Base-by-base conservation (phyloP, 805 yeast genomes). In the Wickerhamiella alocasiicola region DNA sequence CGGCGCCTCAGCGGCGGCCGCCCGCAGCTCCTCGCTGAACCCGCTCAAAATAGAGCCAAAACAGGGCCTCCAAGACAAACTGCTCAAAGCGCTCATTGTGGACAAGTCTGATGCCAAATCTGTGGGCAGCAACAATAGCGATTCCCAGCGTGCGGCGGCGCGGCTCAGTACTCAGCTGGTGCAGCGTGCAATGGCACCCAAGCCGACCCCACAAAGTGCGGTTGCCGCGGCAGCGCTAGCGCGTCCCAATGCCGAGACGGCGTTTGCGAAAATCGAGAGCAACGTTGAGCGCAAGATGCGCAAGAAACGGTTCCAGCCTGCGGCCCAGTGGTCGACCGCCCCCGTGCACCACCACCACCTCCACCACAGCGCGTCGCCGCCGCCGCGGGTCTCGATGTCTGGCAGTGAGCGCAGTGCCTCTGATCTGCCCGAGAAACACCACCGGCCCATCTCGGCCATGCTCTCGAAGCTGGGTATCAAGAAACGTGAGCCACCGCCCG, bases 321-420 rank as follows among this genome's bases (percentile, higher is more conserved):
- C 48, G 9, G 49, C 51, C 3, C 44, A 47, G 19, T 48, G 51
- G 51, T 39, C 49, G 11, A 43, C 46, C 2, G 45, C 47, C n/a
- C n/a, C n/a, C n/a, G n/a, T n/a, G n/a, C n/a, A n/a, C n/a, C n/a
- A n/a, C n/a, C n/a, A n/a, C n/a, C n/a, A n/a, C n/a, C n/a, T n/a
- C n/a, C n/a, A n/a, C n/a, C n/a, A n/a, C n/a, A n/a, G n/a, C n/a
- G n/a, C n/a, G n/a, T n/a, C n/a, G n/a, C n/a, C n/a, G n/a, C n/a
- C n/a, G n/a, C n/a, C n/a, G n/a, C n/a, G n/a, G n/a, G n/a, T n/a
- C n/a, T n/a, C n/a, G n/a, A n/a, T n/a, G n/a, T n/a, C n/a, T n/a
- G n/a, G n/a, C n/a, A n/a, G n/a, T n/a, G n/a, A n/a, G n/a, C n/a
- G n/a, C n/a, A n/a, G n/a, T n/a, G n/a, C n/a, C n/a, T n/a, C n/a